Conservation (phyloP, 73 alveolate species). For the Diophrys appendiculata region DNA sequence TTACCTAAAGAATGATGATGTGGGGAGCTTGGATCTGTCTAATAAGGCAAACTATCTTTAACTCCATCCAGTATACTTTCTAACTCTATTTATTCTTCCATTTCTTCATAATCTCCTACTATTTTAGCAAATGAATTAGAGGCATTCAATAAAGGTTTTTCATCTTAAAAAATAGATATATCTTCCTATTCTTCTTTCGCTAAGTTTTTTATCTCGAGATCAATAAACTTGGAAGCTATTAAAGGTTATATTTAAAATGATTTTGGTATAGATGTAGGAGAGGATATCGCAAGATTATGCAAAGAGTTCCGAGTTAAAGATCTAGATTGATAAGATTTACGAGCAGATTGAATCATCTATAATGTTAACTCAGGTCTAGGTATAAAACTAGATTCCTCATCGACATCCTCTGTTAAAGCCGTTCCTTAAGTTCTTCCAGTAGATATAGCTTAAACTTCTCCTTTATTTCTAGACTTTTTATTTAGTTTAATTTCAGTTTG, state of each 20-base stretch:
- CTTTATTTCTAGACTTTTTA: background rate
- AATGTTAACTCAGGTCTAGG: background rate
- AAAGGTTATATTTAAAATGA: background rate
- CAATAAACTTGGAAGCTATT: background rate
- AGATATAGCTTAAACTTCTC: background rate
- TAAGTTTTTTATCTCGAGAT: background rate
- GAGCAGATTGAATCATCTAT: background rate
- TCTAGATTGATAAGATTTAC: background rate
- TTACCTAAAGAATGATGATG: too few relatives aligned
- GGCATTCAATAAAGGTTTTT: too few relatives aligned
- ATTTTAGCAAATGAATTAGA: too few relatives aligned
- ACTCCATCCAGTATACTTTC: too few relatives aligned
- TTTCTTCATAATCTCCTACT: too few relatives aligned
- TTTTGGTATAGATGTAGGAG: background rate
- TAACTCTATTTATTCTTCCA: too few relatives aligned
- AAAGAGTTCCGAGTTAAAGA: background rate
- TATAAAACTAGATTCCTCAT: background rate
- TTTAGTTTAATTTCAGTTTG: background rate
- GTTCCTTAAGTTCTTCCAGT: background rate
- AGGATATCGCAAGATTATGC: background rate
- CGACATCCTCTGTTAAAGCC: background rate
- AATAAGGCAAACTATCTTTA: too few relatives aligned
- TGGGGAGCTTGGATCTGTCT: conserved; percentile 1
- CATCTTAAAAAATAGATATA: background rate
- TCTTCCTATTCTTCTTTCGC: background rate